phyloP scores from a whole-genome alignment of 129 eudicot genomes.

The Sambucus nigra region DNA sequence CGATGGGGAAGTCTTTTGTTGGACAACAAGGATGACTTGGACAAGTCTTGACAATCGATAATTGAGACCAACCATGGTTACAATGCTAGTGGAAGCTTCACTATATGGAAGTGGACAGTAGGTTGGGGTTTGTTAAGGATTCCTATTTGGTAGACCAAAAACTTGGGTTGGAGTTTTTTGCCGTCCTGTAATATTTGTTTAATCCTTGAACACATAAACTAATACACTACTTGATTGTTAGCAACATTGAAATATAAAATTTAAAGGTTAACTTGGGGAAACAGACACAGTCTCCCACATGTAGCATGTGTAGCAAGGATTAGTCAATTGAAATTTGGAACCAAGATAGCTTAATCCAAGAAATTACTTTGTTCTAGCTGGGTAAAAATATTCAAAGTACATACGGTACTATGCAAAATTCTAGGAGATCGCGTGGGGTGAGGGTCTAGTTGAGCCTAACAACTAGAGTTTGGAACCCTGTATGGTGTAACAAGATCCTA shows the following conservation, averaged over 20 bases:
- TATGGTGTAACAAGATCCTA: constrained; percentile 30
- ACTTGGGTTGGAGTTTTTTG: constrained; percentile 14
- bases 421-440: constrained; percentile 25
- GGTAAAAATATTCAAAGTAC: constrained; percentile 6
- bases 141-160: constrained; percentile 20
- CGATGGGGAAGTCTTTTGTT: neutral
- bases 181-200: neutral
- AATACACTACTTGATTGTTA: constrained; percentile 27
- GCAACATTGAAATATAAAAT: constrained; percentile 8
- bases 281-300: constrained; percentile 62
- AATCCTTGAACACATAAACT: constrained; percentile 9
- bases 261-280: constrained; percentile 22
- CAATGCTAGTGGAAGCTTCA: constrained; percentile 33
- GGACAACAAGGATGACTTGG: constrained; percentile 19
- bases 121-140: constrained; percentile 32
- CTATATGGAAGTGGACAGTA: constrained; percentile 23
- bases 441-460: constrained; percentile 9
- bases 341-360: constrained; percentile 56
- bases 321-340: constrained; percentile 23
- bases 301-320: constrained; percentile 46
- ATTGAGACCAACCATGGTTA: constrained; percentile 21
- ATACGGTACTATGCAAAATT: constrained; percentile 22
- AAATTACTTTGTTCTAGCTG: constrained; percentile 37
- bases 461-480: constrained; percentile 6
- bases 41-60: constrained; percentile 17